Percentiles rank a stretch among this genome's conserved stretches.
Evolutionary conservation across 2,329 filamentous ascomycete species (phyloP).

Genomic region (Talaromyces rugulosus): DNA sequence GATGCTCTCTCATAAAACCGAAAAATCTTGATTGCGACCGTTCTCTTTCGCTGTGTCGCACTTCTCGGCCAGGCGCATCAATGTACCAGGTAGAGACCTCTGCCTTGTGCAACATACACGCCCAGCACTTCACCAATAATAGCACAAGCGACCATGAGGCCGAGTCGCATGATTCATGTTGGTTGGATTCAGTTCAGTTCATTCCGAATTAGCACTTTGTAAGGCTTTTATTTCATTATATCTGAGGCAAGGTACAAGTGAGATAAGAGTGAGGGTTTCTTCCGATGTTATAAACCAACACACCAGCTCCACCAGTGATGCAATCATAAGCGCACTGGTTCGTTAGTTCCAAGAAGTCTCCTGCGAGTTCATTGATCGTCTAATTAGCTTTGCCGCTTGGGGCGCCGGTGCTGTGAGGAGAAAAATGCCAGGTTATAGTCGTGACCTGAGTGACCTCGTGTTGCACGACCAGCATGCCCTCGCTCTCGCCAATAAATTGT

Average conservation of each 20-base stretch:
- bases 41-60: background rate
- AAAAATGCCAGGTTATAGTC: background rate
- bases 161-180: constrained; percentile 7
- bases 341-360: background rate
- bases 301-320: background rate
- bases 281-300: background rate
- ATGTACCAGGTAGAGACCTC: constrained; percentile 2
- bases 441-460: background rate
- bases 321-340: background rate
- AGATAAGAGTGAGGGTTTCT: background rate
- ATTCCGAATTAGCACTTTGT: background rate
- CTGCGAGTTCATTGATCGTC: background rate
- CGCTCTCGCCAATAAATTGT: background rate
- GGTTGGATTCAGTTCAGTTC: background rate
- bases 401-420: background rate
- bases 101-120: background rate
- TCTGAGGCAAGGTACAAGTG: background rate
- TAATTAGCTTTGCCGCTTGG: background rate
- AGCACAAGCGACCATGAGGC: background rate
- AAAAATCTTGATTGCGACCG: background rate
- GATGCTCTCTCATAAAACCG: background rate
- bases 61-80: background rate
- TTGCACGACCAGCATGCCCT: background rate
- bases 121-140: background rate
- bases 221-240: background rate